phyloP scores from a whole-genome alignment of 2,329 filamentous ascomycete genomes.

The Scedosporium aurantiacum region DNA sequence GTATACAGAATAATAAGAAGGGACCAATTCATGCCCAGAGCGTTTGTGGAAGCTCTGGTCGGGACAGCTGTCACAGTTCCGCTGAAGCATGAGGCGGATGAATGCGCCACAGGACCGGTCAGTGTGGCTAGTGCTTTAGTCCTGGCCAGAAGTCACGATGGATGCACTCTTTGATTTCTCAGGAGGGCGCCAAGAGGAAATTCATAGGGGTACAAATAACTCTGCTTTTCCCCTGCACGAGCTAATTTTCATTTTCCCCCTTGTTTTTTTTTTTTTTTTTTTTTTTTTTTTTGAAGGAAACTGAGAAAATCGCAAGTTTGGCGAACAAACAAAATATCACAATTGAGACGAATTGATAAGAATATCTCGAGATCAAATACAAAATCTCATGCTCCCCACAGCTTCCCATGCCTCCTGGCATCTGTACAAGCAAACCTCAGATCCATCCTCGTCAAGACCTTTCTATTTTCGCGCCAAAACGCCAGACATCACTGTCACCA shows the following conservation, averaged over 20 bases:
- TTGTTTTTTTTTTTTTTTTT: neutral
- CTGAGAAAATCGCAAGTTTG: too few species aligned
- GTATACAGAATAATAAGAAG: too few species aligned
- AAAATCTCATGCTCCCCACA: neutral
- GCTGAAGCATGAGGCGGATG: neutral
- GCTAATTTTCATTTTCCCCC: neutral
- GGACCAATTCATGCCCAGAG: too few species aligned
- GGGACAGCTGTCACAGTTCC: conserved; percentile 14
- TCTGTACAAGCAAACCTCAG: neutral
- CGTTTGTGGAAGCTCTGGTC: conserved; percentile 15
- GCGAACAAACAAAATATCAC: too few species aligned
- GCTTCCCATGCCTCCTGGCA: neutral
- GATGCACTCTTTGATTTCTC: neutral
- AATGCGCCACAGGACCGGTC: neutral
- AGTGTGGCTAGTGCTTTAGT: neutral
- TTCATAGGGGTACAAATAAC: neutral
- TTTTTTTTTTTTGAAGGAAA: too few species aligned
- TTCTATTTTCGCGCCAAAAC: neutral
- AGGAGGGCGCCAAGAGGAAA: neutral
- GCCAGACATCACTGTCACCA: neutral
- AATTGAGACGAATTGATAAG: too few species aligned
- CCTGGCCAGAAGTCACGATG: neutral
- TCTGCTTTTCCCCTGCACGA: neutral
- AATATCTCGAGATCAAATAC: too few species aligned
- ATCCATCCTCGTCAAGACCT: neutral